These are phyloP conservation scores for Talaromyces sp. DNA, from an alignment of 2,329 filamentous ascomycete genomes.

Conservation along the genomic window DNA sequence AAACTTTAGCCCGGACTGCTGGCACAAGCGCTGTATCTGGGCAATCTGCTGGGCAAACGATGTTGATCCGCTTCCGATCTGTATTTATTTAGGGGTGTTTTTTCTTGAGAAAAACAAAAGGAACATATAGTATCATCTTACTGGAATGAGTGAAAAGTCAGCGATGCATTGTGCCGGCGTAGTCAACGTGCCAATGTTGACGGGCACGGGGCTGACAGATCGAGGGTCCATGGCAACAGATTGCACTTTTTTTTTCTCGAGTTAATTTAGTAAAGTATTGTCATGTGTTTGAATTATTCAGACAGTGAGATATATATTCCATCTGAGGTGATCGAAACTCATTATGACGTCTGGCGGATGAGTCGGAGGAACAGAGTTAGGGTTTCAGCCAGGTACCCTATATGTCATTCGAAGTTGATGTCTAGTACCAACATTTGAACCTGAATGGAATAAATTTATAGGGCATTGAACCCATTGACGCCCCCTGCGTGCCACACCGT, in stretches of 20 bases:
- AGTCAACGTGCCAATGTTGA: conserved; percentile 12
- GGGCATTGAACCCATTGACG: too few species aligned
- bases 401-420: too few species aligned
- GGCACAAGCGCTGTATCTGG: conserved; percentile 73
- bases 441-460: too few species aligned
- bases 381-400: neutral
- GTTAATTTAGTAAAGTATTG: neutral
- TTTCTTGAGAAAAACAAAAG: neutral
- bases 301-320: neutral
- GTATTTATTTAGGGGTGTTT: too few species aligned
- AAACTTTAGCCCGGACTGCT: conserved; percentile 69
- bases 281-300: too few species aligned
- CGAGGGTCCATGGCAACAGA: neutral
- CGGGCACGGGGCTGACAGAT: neutral
- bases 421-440: too few species aligned
- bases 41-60: conserved; percentile 77
- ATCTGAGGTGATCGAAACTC: neutral
- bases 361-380: neutral
- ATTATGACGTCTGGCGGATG: neutral
- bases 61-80: conserved; percentile 64
- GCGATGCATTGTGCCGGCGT: conserved; percentile 71
- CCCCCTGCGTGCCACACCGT: too few species aligned
- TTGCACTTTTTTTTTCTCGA: neutral
- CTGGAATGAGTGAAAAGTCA: conserved; percentile 79
- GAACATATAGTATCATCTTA: conserved; percentile 13